Evolutionary conservation across 1,284 basidiomycete species (phyloP).

Genomic region (Rhizoctonia solani): DNA sequence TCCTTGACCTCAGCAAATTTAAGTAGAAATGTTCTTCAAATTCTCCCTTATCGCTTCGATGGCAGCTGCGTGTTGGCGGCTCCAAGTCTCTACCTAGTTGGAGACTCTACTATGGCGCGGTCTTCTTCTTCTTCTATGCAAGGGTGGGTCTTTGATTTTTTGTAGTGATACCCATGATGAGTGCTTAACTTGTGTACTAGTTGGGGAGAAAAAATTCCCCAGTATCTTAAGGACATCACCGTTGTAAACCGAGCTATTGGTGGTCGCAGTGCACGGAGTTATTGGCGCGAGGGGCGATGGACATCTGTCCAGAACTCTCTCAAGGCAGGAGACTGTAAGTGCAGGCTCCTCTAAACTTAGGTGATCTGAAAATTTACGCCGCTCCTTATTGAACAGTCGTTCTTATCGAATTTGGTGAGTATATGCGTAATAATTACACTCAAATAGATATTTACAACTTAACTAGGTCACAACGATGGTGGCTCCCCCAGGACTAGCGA

Average conservation of each 20-base stretch:
- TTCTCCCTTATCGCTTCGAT: background rate
- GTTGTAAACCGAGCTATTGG: conserved; percentile 54
- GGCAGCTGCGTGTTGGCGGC: conserved; percentile 4
- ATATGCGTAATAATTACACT: background rate
- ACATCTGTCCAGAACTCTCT: conserved; percentile 28
- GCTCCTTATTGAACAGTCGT: conserved; percentile 10
- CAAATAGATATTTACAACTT: background rate
- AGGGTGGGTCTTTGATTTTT: conserved; percentile 17
- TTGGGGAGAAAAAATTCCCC: conserved; percentile 53
- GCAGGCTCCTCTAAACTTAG: background rate
- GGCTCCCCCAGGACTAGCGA: conserved; percentile 26
- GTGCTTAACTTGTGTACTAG: conserved; percentile 41
- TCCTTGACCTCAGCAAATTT: background rate
- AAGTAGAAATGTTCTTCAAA: conserved; percentile 10
- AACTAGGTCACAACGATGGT: conserved; percentile 35
- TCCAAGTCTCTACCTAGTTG: conserved; percentile 52
- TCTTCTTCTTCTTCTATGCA: conserved; percentile 41
- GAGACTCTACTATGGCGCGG: conserved; percentile 51
- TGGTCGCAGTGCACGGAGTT: conserved; percentile 54
- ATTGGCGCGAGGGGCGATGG: conserved; percentile 50
- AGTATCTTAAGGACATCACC: conserved; percentile 50
- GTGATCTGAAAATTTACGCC: background rate
- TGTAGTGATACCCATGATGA: background rate
- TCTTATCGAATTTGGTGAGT: conserved; percentile 34
- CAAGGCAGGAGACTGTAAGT: conserved; percentile 35